Percentiles rank a stretch among this genome's conserved stretches.
These are phyloP conservation scores for Aspergillus nomiae DNA, from an alignment of 2,329 filamentous ascomycete genomes.

Conservation along the genomic window DNA sequence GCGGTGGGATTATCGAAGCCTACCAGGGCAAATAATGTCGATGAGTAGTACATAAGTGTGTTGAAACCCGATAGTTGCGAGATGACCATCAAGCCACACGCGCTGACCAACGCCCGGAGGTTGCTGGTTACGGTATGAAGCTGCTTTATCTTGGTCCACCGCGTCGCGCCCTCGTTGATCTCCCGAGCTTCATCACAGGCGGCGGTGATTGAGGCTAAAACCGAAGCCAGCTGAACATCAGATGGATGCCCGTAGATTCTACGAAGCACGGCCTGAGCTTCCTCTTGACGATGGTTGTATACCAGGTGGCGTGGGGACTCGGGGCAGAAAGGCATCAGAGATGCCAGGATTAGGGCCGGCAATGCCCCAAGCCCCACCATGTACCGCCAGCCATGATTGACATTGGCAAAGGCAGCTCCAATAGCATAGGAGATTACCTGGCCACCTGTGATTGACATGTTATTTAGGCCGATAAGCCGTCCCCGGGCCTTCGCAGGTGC, in stretches of 20 bases:
- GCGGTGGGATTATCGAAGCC: constrained; percentile 54
- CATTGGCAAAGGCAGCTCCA: constrained; percentile 43
- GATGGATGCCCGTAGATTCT: constrained; percentile 33
- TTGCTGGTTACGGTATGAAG: constrained; percentile 44
- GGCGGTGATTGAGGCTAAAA: constrained; percentile 46
- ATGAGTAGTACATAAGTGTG: constrained; percentile 49
- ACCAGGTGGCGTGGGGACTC: constrained; percentile 29
- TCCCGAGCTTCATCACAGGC: constrained; percentile 45
- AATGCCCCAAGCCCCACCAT: constrained; percentile 54
- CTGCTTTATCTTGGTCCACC: constrained; percentile 49
- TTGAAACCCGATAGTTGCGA: constrained; percentile 53
- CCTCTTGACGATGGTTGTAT: constrained; percentile 21
- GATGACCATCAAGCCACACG: constrained; percentile 56
- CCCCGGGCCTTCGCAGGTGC: constrained; percentile 54
- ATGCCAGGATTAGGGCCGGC: constrained; percentile 49
- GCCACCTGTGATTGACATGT: constrained; percentile 49
- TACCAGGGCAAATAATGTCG: constrained; percentile 49
- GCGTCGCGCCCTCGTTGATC: constrained; percentile 43
- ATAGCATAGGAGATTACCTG: constrained; percentile 47
- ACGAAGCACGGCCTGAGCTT: constrained; percentile 37
- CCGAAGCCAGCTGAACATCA: constrained; percentile 47
- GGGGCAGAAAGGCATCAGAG: constrained; percentile 50
- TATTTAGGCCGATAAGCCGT: constrained; percentile 42
- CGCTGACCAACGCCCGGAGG: constrained; percentile 46
- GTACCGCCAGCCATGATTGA: constrained; percentile 52